Base-by-base conservation (phyloP, 2,329 filamentous ascomycete species). In the Xylaria multiplex region DNA sequence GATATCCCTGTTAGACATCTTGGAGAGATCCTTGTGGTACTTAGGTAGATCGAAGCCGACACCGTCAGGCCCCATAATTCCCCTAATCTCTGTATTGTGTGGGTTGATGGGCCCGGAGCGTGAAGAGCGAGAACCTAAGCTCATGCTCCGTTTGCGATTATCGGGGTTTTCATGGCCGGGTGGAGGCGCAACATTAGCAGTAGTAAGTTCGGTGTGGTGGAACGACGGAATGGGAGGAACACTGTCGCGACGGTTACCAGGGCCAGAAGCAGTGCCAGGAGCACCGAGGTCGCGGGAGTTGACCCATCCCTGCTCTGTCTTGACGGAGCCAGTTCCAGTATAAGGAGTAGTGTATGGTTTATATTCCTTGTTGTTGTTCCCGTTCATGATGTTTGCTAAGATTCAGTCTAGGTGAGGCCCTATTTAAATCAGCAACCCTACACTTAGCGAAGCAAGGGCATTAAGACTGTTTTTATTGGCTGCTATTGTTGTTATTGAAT, bases 31-130 rank as follows among this genome's bases (percentile, higher is more conserved):
- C 3, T 50, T 2, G 53, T 71, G 62, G 48, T 68, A 40, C 27
- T 57, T 56, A 16, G 69, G 69, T 6, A 66, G 59, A 54, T 71
- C 69, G 49, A 66, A 67, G 42, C 63, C 61, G 40, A 60, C 13
- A 40, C 67, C 65, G 14, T 57, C 50, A 48, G 69, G 67, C 13
- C 85, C 0, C 78, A 84, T 1, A 69, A 77, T 52, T 75, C 79
- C 60, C 78, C 80, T 13, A 73, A 83, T n/a, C 79, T 84, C 37
- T 68, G 72, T 53, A 84, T 81, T 77, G 78, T 76, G 3, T 67
- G 83, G 22, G 81, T 84, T 14, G 46, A 70, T 76, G 46, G 81
- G 83, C 62, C 76, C 77, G 16, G 76, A 75, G 2, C 75, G 85
- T 19, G 54, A 62, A 30, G 78, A 7, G 37, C 65, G 59, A 45